These are phyloP conservation scores for Allium sativum DNA, from an alignment of 106 monocot species.

Conservation along the genomic window DNA sequence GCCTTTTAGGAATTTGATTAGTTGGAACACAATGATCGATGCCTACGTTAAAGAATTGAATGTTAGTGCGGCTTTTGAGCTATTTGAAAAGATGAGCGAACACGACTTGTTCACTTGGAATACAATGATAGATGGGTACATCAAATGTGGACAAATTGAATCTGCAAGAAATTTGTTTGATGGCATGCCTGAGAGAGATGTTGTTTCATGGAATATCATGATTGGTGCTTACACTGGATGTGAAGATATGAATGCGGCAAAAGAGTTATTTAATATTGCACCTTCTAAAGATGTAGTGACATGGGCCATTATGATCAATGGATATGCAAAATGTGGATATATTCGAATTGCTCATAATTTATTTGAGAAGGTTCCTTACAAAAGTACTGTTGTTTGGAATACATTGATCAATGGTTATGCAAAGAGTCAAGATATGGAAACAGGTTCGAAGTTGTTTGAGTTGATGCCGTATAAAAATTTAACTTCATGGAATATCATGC, in stretches of 20 bases:
- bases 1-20: conserved; percentile 13
- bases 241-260: conserved; percentile 13
- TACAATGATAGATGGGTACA: conserved; percentile 29
- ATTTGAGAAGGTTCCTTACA: conserved; percentile 16
- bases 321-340: conserved; percentile 9
- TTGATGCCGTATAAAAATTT: conserved; percentile 12
- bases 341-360: conserved; percentile 16
- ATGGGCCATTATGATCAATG: conserved; percentile 17
- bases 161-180: conserved; percentile 22
- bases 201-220: conserved; percentile 19
- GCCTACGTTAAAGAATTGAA: conserved; percentile 31
- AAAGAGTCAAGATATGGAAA: conserved; percentile 4
- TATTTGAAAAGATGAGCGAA: conserved; percentile 32
- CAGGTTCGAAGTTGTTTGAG: conserved; percentile 15
- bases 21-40: conserved; percentile 43
- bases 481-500: conserved; percentile 15
- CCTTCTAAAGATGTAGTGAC: conserved; percentile 14
- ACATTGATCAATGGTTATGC: conserved; percentile 15
- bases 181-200: conserved; percentile 19
- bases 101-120: conserved; percentile 40
- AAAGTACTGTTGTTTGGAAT: conserved; percentile 10
- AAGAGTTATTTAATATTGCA: conserved; percentile 13
- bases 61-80: conserved; percentile 8
- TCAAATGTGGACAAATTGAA: conserved; percentile 14
- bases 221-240: conserved; percentile 28